Evolutionary conservation across 306 rosid genomes (phyloP).

Genomic region (Rosa multiflora): DNA sequence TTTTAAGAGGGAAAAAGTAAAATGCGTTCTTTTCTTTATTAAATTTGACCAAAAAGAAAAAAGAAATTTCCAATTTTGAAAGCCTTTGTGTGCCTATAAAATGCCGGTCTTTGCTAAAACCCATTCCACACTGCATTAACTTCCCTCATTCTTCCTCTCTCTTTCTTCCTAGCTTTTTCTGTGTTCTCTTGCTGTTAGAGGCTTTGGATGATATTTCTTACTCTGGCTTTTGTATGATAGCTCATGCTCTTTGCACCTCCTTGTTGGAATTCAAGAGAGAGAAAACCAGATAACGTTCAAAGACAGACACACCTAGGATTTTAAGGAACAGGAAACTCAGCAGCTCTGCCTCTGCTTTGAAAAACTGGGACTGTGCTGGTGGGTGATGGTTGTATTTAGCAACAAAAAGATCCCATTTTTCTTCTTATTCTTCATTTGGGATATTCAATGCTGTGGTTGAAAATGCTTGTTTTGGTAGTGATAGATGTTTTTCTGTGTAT

Average conservation of each 20-base stretch:
- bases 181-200: not conserved
- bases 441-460: not conserved
- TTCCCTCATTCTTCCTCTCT: not conserved
- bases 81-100: slow-evolving; percentile 1
- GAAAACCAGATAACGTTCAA: slow-evolving; percentile 18
- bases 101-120: not conserved
- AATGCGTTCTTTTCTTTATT: slow-evolving; percentile 3
- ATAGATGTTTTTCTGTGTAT: not conserved
- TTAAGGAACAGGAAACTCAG: not conserved
- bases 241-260: slow-evolving; percentile 24
- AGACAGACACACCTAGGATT: not conserved
- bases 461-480: slow-evolving; percentile 6
- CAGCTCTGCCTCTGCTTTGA: not conserved
- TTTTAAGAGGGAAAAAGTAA: slow-evolving; percentile 3
- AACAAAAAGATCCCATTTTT: slow-evolving; percentile 3
- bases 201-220: not conserved
- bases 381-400: not conserved
- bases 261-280: slow-evolving; percentile 16
- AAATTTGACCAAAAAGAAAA: not conserved
- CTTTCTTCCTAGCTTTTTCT: not conserved
- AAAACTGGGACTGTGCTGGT: slow-evolving; percentile 17
- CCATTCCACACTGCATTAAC: slow-evolving; percentile 15
- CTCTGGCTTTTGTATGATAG: slow-evolving; percentile 1
- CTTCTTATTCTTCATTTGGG: slow-evolving; percentile 8
- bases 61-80: not conserved